Conservation (phyloP, 1,139 yeast species). For the Nadsonia commutata region DNA sequence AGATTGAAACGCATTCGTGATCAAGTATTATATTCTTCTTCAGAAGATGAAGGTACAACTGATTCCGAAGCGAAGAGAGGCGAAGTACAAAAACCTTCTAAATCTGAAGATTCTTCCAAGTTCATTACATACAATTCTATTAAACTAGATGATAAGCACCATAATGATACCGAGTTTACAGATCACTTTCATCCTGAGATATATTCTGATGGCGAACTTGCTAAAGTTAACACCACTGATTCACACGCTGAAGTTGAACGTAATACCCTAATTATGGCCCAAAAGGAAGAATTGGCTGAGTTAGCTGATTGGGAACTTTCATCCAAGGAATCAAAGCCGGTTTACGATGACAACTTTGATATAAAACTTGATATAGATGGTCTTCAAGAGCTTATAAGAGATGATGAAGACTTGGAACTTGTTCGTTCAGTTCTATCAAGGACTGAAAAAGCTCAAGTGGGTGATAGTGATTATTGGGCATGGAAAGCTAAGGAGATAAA, state of each 20-base stretch:
- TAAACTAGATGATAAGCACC: too few relatives aligned
- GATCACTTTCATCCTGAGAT: too few relatives aligned
- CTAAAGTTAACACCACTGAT: too few relatives aligned
- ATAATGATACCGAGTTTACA: too few relatives aligned
- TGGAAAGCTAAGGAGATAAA: conserved; percentile 39
- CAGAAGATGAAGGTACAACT: conserved; percentile 5
- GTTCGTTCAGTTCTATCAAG: conserved; percentile 33
- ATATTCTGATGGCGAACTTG: too few relatives aligned
- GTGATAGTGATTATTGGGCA: conserved; percentile 46
- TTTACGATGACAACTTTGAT: conserved; percentile 31
- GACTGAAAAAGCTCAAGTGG: conserved; percentile 22
- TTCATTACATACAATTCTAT: too few relatives aligned
- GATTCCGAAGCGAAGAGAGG: conserved; percentile 7
- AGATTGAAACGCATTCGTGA: not conserved
- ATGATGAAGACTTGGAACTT: conserved; percentile 55
- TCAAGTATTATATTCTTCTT: conserved; percentile 16
- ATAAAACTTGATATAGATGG: conserved; percentile 32
- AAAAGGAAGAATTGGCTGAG: conserved; percentile 13
- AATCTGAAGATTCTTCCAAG: conserved; percentile 7
- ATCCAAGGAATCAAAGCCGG: conserved; percentile 30
- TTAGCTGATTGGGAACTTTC: conserved; percentile 12
- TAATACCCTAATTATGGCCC: too few relatives aligned
- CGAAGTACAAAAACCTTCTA: conserved; percentile 10
- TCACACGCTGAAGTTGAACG: too few relatives aligned
- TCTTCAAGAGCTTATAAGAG: conserved; percentile 44